Base-by-base conservation (phyloP, 2,329 filamentous ascomycete genomes). In the Nigrospora osmanthi region DNA sequence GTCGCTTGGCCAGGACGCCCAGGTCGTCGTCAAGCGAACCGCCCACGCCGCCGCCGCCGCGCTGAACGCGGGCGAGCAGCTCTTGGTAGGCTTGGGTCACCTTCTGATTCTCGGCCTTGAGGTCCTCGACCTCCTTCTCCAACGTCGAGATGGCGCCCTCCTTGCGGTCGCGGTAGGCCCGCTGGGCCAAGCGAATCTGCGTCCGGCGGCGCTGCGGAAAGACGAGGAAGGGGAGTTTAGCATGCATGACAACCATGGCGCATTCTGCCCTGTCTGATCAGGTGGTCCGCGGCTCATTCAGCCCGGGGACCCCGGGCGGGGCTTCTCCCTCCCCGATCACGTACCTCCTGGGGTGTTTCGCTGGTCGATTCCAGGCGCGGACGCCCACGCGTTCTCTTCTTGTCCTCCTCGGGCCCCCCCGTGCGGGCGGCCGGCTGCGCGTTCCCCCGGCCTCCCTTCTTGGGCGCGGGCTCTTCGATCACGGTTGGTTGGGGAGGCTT, bases 121-220 rank as follows among this genome's bases (percentile, higher is more conserved):
- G 75, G 19, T 78, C 73, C 44, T 81, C 70, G 23, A 91, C 86
- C 49, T 83, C 76, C 44, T 78, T 75, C 58, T 89, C 83, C 11
- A 95, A 72, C 1, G 78, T 80, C 28, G 80, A 76, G 45, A 95
- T 91, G 6, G 86, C 85, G 17, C 77, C 83, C 58, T 95, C 89
- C 64, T 95, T 95, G 42, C 89, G 82, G 56, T 85, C 80, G 14
- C 89, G 80, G 58, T 95, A 95, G 1, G 88, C 88, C 52, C 89
- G 74, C 62, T 95, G 89, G 2, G 89, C 89, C 44, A 91, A 76
- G 19, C 89, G 82, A 51, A 95, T 93, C 60, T 95, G 89, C 6
- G 87, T 91, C 44, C 89, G 79, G 43, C 89, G 84, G 49, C 88
- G 83, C 85, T 87, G 52, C 43, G 36, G 46, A 35, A 23, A 3